Evolutionary conservation across 768 basidiomycete genomes (phyloP).

Genomic region (Lactarius indigo): DNA sequence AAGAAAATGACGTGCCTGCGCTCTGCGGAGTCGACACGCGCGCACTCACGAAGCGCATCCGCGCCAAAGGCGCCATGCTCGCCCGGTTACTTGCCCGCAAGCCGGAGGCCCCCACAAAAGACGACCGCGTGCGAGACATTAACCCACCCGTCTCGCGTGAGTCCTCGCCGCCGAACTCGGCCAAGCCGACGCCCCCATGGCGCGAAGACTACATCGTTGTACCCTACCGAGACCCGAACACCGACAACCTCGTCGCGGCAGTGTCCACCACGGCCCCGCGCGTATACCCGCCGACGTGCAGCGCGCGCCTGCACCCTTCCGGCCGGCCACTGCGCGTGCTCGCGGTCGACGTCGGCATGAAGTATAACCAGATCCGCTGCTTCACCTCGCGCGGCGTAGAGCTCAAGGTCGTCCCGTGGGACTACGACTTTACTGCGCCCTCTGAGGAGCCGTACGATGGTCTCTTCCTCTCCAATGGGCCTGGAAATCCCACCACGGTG

Average conservation of each 20-base stretch:
- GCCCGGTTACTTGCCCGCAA: constrained; percentile 75
- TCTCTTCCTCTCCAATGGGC: constrained; percentile 95
- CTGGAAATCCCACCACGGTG: constrained; percentile 91
- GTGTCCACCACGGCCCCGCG: constrained; percentile 75
- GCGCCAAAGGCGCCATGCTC: constrained; percentile 92
- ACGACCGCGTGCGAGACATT: constrained; percentile 36
- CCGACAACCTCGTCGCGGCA: constrained; percentile 82
- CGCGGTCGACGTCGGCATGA: constrained; percentile 98
- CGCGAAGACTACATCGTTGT: constrained; percentile 78
- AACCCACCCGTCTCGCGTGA: constrained; percentile 42
- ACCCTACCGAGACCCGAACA: constrained; percentile 86
- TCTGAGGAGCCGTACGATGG: constrained; percentile 89
- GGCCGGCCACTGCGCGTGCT: constrained; percentile 81
- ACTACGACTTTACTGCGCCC: constrained; percentile 75
- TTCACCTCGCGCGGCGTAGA: constrained; percentile 90
- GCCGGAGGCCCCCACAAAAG: constrained; percentile 43
- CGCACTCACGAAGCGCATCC: constrained; percentile 92
- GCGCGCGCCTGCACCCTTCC: constrained; percentile 66
- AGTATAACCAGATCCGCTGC: constrained; percentile 98
- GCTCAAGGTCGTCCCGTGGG: constrained; percentile 96
- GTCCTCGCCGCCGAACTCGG: constrained; percentile 47
- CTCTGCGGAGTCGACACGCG: constrained; percentile 96
- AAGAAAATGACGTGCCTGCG: constrained; percentile 91
- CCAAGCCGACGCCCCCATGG: constrained; percentile 48
- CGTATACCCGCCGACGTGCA: constrained; percentile 57